Conservation (phyloP, 1,284 basidiomycete species). For the Schizopora paradoxa region DNA sequence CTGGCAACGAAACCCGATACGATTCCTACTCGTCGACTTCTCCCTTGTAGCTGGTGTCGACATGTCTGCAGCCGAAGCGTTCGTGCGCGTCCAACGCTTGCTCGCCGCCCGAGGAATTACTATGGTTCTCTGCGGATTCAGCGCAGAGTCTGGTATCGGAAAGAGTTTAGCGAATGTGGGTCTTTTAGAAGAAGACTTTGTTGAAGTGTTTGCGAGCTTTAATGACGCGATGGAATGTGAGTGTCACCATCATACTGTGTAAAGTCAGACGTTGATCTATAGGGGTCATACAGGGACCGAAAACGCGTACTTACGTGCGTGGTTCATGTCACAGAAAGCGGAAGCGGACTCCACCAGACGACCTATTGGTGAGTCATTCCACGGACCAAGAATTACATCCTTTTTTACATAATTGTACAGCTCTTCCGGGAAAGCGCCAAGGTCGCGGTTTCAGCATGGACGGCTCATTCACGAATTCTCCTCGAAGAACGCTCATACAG, state of each 20-base stretch:
- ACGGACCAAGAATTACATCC: neutral
- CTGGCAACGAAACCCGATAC: conserved; percentile 79
- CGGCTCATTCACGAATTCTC: conserved; percentile 66
- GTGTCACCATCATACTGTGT: conserved; percentile 27
- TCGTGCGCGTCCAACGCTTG: conserved; percentile 86
- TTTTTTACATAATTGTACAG: conserved; percentile 30
- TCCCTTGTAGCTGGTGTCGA: conserved; percentile 86
- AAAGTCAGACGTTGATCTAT: conserved; percentile 1
- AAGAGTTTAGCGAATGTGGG: conserved; percentile 70
- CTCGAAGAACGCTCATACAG: conserved; percentile 68
- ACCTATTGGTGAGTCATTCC: conserved; percentile 19
- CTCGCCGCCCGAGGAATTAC: conserved; percentile 73
- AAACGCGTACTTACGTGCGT: conserved; percentile 77
- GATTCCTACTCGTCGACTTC: conserved; percentile 87
- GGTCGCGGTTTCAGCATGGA: conserved; percentile 43
- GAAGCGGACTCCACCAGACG: conserved; percentile 38
- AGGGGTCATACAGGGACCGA: conserved; percentile 64
- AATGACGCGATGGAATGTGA: conserved; percentile 92
- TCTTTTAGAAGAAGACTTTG: conserved; percentile 69
- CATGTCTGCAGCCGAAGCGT: conserved; percentile 93
- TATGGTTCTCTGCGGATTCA: conserved; percentile 86
- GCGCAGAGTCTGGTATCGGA: conserved; percentile 56
- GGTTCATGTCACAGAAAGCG: conserved; percentile 61
- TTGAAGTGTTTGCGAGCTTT: conserved; percentile 80
- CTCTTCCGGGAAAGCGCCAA: conserved; percentile 49